Evolutionary conservation across 768 basidiomycete genomes (phyloP).

Genomic region (Collybia sordida): DNA sequence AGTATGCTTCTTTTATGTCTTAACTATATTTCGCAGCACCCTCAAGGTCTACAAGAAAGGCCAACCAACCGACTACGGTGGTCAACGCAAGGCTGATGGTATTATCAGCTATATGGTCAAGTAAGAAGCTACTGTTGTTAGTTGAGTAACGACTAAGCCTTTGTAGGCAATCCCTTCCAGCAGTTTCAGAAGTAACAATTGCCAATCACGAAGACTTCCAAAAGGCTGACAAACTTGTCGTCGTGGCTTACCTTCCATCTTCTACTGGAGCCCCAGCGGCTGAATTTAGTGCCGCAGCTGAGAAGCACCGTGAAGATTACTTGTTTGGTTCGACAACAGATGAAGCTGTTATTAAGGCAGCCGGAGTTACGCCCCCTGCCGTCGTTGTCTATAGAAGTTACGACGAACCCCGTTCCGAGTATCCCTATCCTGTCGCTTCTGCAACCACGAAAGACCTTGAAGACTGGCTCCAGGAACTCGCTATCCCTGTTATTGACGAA

Average conservation of each 20-base stretch:
- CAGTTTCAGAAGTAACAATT: constrained; percentile 79
- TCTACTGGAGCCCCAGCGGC: constrained; percentile 66
- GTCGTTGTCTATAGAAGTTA: constrained; percentile 91
- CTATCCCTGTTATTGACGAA: constrained; percentile 88
- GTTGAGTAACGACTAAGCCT: neutral
- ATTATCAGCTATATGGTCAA: constrained; percentile 97
- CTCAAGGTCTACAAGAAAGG: constrained; percentile 93
- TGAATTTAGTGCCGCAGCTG: constrained; percentile 79
- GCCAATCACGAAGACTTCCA: constrained; percentile 84
- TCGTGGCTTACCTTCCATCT: constrained; percentile 80
- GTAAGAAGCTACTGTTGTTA: constrained; percentile 42
- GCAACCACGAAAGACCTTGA: constrained; percentile 62
- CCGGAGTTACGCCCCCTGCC: constrained; percentile 76
- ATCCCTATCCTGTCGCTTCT: constrained; percentile 62
- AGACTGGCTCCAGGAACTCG: constrained; percentile 79
- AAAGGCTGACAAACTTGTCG: constrained; percentile 86
- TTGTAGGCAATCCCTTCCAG: constrained; percentile 84
- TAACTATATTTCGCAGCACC: constrained; percentile 50
- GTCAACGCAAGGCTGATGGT: constrained; percentile 92
- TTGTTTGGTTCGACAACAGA: constrained; percentile 90
- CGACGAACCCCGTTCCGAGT: constrained; percentile 77
- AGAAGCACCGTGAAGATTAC: constrained; percentile 88
- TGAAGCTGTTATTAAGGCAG: constrained; percentile 61
- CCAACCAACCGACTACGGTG: constrained; percentile 73
- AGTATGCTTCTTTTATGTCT: neutral